These are phyloP conservation scores for Vaccinium vitisidaea DNA, from an alignment of 148 eudicot genomes.

Conservation along the genomic window DNA sequence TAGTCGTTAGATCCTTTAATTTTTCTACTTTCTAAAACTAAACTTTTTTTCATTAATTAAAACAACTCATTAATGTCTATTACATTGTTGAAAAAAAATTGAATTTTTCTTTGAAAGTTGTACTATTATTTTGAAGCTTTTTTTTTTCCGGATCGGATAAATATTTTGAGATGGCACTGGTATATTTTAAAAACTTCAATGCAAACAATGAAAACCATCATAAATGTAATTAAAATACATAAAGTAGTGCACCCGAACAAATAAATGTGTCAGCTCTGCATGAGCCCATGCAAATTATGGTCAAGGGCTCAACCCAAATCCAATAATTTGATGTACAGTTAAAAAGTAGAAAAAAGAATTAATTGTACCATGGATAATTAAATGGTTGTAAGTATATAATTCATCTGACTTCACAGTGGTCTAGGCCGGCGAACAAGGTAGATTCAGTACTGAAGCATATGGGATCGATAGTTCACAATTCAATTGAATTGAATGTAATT, in stretches of 20 bases:
- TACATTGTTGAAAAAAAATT: no score
- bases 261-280: background rate
- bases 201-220: background rate
- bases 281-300: background rate
- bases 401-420: constrained; percentile 9
- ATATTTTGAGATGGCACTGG: no score
- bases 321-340: background rate
- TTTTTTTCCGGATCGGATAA: no score
- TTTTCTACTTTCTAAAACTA: no score
- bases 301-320: background rate
- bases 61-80: no score
- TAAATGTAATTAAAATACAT: background rate
- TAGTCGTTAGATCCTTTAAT: no score
- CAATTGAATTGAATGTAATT: constrained; percentile 8
- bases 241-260: background rate
- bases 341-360: background rate
- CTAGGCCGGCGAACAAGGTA: background rate
- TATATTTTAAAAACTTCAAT: no score
- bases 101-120: no score
- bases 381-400: constrained; percentile 3
- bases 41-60: no score
- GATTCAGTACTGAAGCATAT: background rate
- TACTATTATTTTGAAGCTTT: no score
- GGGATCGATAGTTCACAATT: constrained; percentile 10
- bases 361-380: background rate